Conservation (phyloP, 495 filamentous ascomycete species). For the Beverwykella pulmonaria region DNA sequence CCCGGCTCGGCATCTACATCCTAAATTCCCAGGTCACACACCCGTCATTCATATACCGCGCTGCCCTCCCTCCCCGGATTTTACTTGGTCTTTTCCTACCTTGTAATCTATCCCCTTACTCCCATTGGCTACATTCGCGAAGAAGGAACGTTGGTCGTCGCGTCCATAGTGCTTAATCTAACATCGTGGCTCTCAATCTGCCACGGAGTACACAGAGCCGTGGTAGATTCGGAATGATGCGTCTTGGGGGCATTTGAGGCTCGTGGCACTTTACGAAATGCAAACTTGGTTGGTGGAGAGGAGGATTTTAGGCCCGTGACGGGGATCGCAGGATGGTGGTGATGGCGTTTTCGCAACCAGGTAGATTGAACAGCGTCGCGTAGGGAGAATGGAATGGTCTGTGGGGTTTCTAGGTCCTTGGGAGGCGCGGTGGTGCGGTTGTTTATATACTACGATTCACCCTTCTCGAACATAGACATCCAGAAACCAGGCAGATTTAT, state of each 20-base stretch:
- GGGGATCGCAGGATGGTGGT: background rate
- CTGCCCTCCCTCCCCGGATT: background rate
- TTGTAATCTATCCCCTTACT: background rate
- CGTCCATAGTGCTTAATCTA: slow-evolving; percentile 26
- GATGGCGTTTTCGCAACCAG: background rate
- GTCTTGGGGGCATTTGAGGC: background rate
- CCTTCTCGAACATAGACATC: background rate
- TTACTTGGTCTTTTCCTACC: background rate
- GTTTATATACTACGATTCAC: background rate
- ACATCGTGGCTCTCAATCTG: background rate
- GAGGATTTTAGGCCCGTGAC: background rate
- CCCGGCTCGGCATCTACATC: slow-evolving; percentile 5
- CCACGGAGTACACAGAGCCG: background rate
- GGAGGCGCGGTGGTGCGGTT: background rate
- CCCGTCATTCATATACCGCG: slow-evolving; percentile 3
- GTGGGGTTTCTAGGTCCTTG: background rate
- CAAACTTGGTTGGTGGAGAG: slow-evolving; percentile 14
- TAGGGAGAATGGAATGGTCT: background rate
- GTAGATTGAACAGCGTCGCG: background rate
- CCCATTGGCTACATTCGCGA: background rate
- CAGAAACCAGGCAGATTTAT: too few relatives aligned
- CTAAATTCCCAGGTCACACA: slow-evolving; percentile 6
- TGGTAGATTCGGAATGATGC: background rate
- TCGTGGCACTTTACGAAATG: slow-evolving; percentile 15
- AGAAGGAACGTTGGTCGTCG: slow-evolving; percentile 1